Percentiles rank a stretch among this genome's conserved stretches.
These are phyloP conservation scores for Lecanoromycetidae sp. DNA, from an alignment of 2,329 filamentous ascomycete genomes.

Conservation along the genomic window DNA sequence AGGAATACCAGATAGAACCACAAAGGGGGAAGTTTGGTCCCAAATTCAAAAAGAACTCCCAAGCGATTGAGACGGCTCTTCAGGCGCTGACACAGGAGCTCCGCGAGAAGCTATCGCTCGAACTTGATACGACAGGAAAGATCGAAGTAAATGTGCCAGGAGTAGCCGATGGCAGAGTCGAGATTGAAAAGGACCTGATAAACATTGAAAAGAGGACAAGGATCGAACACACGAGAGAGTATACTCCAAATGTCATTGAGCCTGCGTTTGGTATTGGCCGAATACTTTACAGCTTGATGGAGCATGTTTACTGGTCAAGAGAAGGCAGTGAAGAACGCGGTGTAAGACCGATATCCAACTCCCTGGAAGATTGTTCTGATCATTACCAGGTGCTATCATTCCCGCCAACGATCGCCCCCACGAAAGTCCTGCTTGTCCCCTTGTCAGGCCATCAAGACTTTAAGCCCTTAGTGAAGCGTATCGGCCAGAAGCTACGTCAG, in stretches of 20 bases:
- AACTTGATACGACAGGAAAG: slow-evolving; percentile 61
- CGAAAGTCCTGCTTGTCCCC: slow-evolving; percentile 85
- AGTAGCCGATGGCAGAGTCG: slow-evolving; percentile 58
- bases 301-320: slow-evolving; percentile 92
- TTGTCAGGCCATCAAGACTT: slow-evolving; percentile 73
- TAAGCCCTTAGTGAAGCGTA: slow-evolving; percentile 58
- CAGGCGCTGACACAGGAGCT: slow-evolving; percentile 65
- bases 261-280: slow-evolving; percentile 94
- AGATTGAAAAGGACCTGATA: slow-evolving; percentile 67
- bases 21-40: slow-evolving; percentile 96
- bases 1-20: slow-evolving; percentile 79
- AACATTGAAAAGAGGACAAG: slow-evolving; percentile 73
- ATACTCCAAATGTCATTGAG: slow-evolving; percentile 91
- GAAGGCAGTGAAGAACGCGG: slow-evolving; percentile 72
- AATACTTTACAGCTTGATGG: slow-evolving; percentile 83
- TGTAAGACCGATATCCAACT: slow-evolving; percentile 44
- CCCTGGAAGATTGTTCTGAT: slow-evolving; percentile 5
- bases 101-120: slow-evolving; percentile 65
- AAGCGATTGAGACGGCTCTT: slow-evolving; percentile 69
- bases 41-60: slow-evolving; percentile 88
- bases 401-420: slow-evolving; percentile 70
- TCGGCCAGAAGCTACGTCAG: slow-evolving; percentile 65
- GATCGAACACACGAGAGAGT: slow-evolving; percentile 75
- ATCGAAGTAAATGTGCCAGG: slow-evolving; percentile 62
- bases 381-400: slow-evolving; percentile 53